A percentile compares a stretch with the other conserved stretches of the same genome.
Evolutionary conservation across 2,329 filamentous ascomycete genomes (phyloP).

Genomic region (Graphilbum ipis-grandicollis): DNA sequence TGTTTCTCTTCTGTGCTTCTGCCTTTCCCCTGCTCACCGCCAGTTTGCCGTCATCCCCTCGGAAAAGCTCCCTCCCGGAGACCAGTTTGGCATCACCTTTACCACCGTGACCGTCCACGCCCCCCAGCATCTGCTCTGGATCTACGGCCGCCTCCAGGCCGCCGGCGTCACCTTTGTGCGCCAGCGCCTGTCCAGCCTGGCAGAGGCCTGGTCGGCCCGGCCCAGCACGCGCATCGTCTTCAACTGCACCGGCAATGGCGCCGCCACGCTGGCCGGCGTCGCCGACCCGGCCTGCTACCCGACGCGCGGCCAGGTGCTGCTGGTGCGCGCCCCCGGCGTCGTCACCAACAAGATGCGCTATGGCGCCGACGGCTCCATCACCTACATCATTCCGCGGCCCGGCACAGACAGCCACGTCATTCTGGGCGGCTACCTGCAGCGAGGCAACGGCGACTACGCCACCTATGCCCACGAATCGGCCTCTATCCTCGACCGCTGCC

Average conservation of each 20-base stretch:
- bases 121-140: slow-evolving; percentile 18
- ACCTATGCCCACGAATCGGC: slow-evolving; percentile 19
- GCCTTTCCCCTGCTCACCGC: background rate
- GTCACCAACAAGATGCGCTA: slow-evolving; percentile 21
- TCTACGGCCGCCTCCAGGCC: slow-evolving; percentile 11
- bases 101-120: slow-evolving; percentile 20
- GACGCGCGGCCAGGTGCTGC: slow-evolving; percentile 21
- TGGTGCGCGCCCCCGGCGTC: slow-evolving; percentile 17
- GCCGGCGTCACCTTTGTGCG: slow-evolving; percentile 17
- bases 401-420: slow-evolving; percentile 19
- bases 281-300: slow-evolving; percentile 21
- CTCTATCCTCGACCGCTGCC: slow-evolving; percentile 20
- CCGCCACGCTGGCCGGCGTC: slow-evolving; percentile 17
- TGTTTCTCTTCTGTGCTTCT: background rate
- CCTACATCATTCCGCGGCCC: slow-evolving; percentile 22
- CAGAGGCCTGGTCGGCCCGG: slow-evolving; percentile 12
- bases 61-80: slow-evolving; percentile 14
- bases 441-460: slow-evolving; percentile 14
- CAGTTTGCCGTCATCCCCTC: slow-evolving; percentile 16
- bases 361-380: slow-evolving; percentile 20
- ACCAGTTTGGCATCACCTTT: slow-evolving; percentile 18
- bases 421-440: slow-evolving; percentile 23
- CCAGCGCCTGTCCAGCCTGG: slow-evolving; percentile 13
- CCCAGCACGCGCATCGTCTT: slow-evolving; percentile 12
- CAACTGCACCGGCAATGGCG: slow-evolving; percentile 10